phyloP scores from a whole-genome alignment of 2,329 filamentous ascomycete species.

The Hirsutella minnesotensis region DNA sequence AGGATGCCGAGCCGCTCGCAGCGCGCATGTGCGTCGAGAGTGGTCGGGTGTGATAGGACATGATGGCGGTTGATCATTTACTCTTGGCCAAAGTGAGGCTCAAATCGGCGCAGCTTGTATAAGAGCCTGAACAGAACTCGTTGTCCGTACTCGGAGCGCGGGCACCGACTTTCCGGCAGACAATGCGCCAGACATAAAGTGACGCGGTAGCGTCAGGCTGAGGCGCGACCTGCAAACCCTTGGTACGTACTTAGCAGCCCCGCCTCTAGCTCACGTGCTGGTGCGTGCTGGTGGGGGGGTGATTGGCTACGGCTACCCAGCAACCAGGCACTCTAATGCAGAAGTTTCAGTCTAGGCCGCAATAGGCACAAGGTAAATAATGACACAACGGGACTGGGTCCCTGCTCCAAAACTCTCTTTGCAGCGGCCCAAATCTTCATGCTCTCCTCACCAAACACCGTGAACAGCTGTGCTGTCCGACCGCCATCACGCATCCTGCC shows the following conservation, averaged over 20 bases:
- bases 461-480: neutral
- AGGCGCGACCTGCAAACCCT: neutral
- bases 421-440: neutral
- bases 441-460: neutral
- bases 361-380: constrained; percentile 22
- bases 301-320: constrained; percentile 7
- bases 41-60: constrained; percentile 45
- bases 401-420: constrained; percentile 1
- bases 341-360: constrained; percentile 10
- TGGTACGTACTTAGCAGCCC: too few species aligned
- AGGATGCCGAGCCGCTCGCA: constrained; percentile 36
- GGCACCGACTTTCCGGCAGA: too few species aligned
- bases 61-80: constrained; percentile 14
- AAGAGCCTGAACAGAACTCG: too few species aligned
- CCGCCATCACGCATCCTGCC: constrained; percentile 5
- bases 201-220: too few species aligned
- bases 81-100: neutral
- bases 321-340: constrained; percentile 13
- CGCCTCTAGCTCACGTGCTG: constrained; percentile 11
- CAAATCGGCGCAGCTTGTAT: neutral
- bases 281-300: neutral
- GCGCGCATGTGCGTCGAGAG: constrained; percentile 58
- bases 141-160: too few species aligned
- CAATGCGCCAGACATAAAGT: too few species aligned
- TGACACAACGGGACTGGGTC: constrained; percentile 8